A percentile compares a stretch with the other conserved stretches of the same genome.
phyloP scores from a whole-genome alignment of 495 filamentous ascomycete species.

The Chlorociboria aeruginascens region DNA sequence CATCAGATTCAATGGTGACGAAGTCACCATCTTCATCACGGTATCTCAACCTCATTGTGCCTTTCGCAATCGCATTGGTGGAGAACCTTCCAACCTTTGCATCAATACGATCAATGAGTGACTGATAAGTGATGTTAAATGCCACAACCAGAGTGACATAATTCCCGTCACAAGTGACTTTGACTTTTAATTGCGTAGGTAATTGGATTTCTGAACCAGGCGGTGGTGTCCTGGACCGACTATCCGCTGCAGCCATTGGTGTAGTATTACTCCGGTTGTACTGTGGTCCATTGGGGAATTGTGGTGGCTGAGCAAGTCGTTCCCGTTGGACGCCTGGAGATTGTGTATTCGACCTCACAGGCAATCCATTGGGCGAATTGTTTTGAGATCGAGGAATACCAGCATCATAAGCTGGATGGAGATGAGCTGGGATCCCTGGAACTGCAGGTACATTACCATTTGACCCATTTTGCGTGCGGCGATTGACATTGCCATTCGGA shows the following conservation, averaged over 20 bases:
- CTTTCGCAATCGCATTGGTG: conserved; percentile 62
- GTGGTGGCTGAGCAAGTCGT: conserved; percentile 14
- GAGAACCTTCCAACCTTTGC: conserved; percentile 80
- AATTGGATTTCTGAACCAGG: conserved; percentile 41
- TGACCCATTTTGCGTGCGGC: conserved; percentile 22
- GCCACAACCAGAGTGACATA: conserved; percentile 88
- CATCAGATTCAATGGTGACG: conserved; percentile 85
- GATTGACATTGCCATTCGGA: conserved; percentile 25
- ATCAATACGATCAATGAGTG: conserved; percentile 91
- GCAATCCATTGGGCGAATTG: conserved; percentile 36
- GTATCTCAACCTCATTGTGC: conserved; percentile 74
- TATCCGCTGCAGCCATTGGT: conserved; percentile 21
- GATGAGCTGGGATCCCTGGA: conserved; percentile 42
- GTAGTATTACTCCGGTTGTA: conserved; percentile 12
- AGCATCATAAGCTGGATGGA: conserved; percentile 42
- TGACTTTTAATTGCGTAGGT: conserved; percentile 84
- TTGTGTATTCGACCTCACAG: conserved; percentile 38
- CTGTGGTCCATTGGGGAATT: conserved; percentile 13
- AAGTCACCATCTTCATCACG: conserved; percentile 87
- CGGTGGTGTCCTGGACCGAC: conserved; percentile 27
- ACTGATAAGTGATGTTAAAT: conserved; percentile 85
- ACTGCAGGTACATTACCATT: conserved; percentile 36
- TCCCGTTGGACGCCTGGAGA: conserved; percentile 38
- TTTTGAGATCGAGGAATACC: conserved; percentile 41
- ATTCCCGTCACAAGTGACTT: conserved; percentile 70